A percentile compares a stretch with the other conserved stretches of the same genome.
These are phyloP conservation scores for Lyophyllum shimeji DNA, from an alignment of 768 basidiomycete species.

Conservation along the genomic window DNA sequence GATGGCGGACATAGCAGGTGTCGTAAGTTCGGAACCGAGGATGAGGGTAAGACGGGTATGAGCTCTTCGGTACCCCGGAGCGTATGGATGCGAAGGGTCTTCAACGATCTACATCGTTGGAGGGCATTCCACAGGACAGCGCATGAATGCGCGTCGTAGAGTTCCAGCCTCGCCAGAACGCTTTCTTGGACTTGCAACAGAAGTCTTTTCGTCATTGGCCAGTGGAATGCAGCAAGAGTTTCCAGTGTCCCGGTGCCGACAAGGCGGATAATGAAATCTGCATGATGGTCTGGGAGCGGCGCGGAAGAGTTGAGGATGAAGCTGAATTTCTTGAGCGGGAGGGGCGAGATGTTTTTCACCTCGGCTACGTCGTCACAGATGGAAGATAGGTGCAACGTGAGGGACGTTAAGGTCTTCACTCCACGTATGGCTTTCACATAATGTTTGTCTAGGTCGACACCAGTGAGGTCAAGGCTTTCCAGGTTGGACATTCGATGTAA, in stretches of 20 bases:
- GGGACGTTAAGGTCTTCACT: slow-evolving; percentile 2
- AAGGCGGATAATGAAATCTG: background rate
- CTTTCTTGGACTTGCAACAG: background rate
- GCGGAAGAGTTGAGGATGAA: background rate
- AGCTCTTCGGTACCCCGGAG: no score
- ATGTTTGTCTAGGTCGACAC: slow-evolving; percentile 1
- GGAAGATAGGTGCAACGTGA: background rate
- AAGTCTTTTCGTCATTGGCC: background rate
- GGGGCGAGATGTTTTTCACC: background rate
- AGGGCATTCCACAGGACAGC: slow-evolving; percentile 5
- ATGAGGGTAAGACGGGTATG: background rate
- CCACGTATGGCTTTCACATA: slow-evolving; percentile 14
- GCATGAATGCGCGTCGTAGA: background rate
- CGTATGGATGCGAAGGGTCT: background rate
- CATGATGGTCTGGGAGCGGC: background rate
- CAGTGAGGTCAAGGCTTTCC: background rate
- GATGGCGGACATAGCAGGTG: slow-evolving; percentile 2
- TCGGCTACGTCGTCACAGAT: background rate
- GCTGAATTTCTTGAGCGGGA: slow-evolving; percentile 7
- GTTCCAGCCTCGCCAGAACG: slow-evolving; percentile 1
- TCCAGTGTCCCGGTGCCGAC: slow-evolving; percentile 1
- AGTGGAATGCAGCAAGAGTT: background rate
- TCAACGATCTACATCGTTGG: slow-evolving; percentile 1
- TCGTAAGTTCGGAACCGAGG: slow-evolving; percentile 11
- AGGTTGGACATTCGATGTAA: slow-evolving; percentile 17